Conservation (phyloP, 345 rosid genomes). For the Noccaea bulbosa region DNA sequence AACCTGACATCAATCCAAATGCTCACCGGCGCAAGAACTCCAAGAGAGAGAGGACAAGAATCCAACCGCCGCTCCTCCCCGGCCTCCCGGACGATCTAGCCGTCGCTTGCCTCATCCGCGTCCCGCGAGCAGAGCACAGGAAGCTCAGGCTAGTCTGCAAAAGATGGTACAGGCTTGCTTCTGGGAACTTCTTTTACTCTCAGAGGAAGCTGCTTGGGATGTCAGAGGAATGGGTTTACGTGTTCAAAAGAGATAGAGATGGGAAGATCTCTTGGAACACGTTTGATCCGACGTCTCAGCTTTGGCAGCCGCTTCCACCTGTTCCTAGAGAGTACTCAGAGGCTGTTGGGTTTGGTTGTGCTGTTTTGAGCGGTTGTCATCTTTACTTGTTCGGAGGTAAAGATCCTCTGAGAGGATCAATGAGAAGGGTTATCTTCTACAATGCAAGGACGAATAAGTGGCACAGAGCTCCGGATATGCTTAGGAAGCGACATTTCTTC, state of each 20-base stretch:
- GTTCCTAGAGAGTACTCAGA: conserved; percentile 91
- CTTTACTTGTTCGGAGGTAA: conserved; percentile 94
- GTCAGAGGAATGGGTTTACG: conserved; percentile 97
- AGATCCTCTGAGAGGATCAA: conserved; percentile 89
- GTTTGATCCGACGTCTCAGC: conserved; percentile 78
- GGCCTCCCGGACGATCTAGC: conserved; percentile 98
- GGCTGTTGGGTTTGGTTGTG: conserved; percentile 96
- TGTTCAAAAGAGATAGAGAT: conserved; percentile 86
- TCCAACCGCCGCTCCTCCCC: conserved; percentile 86
- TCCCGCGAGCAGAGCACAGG: conserved; percentile 85
- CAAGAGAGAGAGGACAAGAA: conserved; percentile 73
- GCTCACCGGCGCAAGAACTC: conserved; percentile 78
- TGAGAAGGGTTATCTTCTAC: conserved; percentile 83
- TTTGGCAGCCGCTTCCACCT: conserved; percentile 96
- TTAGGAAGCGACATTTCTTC: conserved; percentile 88
- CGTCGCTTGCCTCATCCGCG: conserved; percentile 88
- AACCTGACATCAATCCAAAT: conserved; percentile 92
- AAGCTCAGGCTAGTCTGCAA: conserved; percentile 86
- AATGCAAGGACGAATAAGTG: conserved; percentile 94
- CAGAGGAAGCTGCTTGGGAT: conserved; percentile 76
- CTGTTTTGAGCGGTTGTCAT: conserved; percentile 90
- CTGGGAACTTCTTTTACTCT: conserved; percentile 78
- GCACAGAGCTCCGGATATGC: conserved; percentile 97
- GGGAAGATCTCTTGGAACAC: conserved; percentile 94
- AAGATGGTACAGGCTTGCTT: conserved; percentile 80